Percentiles rank a stretch among this genome's conserved stretches.
These are phyloP conservation scores for Trifolium pratense DNA, from an alignment of 306 rosid species.

Conservation along the genomic window DNA sequence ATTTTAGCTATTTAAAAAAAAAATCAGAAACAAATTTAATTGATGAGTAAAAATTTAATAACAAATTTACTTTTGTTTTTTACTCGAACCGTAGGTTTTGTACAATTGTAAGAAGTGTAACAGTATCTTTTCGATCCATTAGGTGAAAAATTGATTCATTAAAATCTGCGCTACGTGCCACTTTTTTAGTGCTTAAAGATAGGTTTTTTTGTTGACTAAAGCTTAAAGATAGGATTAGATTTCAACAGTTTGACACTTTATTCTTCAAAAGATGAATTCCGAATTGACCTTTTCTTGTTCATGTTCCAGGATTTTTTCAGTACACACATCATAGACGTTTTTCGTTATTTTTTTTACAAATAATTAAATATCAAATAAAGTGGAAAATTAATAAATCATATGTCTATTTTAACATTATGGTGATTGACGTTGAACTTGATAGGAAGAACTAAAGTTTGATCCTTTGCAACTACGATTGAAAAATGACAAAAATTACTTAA, in stretches of 20 bases:
- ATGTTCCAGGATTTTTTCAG: conserved; percentile 30
- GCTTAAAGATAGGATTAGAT: conserved; percentile 47
- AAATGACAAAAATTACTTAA: no score
- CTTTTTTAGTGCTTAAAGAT: conserved; percentile 51
- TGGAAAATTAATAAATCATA: background rate
- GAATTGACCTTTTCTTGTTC: conserved; percentile 41
- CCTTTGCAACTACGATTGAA: no score
- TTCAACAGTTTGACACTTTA: conserved; percentile 44
- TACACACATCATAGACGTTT: background rate
- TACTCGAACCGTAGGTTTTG: no score
- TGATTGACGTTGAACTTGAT: no score
- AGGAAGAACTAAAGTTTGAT: no score
- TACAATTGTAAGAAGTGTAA: background rate
- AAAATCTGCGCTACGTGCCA: conserved; percentile 49
- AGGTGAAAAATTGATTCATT: conserved; percentile 34
- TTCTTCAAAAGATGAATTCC: conserved; percentile 48
- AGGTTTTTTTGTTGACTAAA: no score
- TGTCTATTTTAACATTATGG: conserved; percentile 21
- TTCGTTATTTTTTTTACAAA: background rate
- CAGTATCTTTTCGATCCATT: background rate
- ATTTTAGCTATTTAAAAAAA: no score
- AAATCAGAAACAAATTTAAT: no score
- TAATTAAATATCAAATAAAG: conserved; percentile 8
- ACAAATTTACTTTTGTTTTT: no score
- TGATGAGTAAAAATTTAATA: no score